Conservation (phyloP, 768 basidiomycete species). For the Termitomyces sp. region DNA sequence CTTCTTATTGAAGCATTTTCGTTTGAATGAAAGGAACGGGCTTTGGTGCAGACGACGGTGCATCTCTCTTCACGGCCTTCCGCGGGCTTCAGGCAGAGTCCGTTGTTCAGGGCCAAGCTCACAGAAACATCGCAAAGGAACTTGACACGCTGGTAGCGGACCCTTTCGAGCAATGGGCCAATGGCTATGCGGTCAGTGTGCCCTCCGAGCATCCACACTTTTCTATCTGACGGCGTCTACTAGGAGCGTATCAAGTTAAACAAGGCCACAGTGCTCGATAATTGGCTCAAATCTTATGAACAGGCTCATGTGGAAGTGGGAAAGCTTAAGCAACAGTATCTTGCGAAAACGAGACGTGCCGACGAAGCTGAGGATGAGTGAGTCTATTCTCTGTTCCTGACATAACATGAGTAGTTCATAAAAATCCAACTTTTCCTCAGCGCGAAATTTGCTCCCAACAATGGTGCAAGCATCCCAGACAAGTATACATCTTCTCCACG, state of each 20-base stretch:
- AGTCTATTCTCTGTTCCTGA: conserved; percentile 33
- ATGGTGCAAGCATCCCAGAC: conserved; percentile 43
- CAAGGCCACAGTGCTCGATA: conserved; percentile 52
- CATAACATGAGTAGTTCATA: neutral
- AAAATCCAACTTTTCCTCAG: conserved; percentile 30
- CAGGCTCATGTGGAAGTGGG: conserved; percentile 59
- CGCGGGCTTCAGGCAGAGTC: conserved; percentile 76
- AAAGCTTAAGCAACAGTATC: conserved; percentile 72
- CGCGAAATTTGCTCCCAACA: conserved; percentile 81
- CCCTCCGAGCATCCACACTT: conserved; percentile 6
- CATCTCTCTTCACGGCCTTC: conserved; percentile 74
- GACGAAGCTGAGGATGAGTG: conserved; percentile 96
- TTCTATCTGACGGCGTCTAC: conserved; percentile 7
- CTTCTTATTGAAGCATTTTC: neutral
- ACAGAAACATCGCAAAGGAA: conserved; percentile 68
- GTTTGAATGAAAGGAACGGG: conserved; percentile 40
- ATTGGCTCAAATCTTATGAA: conserved; percentile 68
- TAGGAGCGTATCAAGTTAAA: conserved; percentile 61
- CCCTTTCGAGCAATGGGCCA: conserved; percentile 79
- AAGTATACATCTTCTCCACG: conserved; percentile 81
- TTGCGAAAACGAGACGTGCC: conserved; percentile 72
- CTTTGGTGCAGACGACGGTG: conserved; percentile 79
- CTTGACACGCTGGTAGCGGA: conserved; percentile 69
- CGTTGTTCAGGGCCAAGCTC: conserved; percentile 62
- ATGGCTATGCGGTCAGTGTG: conserved; percentile 54